These are phyloP conservation scores for Aspergillus taichungensis DNA, from an alignment of 495 filamentous ascomycete species.

Conservation along the genomic window DNA sequence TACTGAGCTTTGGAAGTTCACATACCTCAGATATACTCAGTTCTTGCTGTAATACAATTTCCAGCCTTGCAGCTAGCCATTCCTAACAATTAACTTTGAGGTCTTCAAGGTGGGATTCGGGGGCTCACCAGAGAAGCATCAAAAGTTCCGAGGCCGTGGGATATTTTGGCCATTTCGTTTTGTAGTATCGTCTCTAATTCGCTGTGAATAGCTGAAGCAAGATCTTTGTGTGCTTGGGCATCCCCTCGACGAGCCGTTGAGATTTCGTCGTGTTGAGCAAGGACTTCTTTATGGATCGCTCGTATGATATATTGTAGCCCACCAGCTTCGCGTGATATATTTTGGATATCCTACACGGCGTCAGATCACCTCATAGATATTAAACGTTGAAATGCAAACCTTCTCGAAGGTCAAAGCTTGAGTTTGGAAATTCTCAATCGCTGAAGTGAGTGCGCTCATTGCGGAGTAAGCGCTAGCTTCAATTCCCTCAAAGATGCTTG, in stretches of 20 bases:
- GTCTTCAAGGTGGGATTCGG: background rate
- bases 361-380: background rate
- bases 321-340: constrained; percentile 19
- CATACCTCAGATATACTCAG: constrained; percentile 25
- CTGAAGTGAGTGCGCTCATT: constrained; percentile 11
- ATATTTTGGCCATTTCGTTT: constrained; percentile 17
- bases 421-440: constrained; percentile 16
- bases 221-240: constrained; percentile 16
- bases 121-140: constrained; percentile 23
- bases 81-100: constrained; percentile 13
- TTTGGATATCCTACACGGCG: constrained; percentile 27
- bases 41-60: constrained; percentile 24
- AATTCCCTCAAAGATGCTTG: constrained; percentile 20
- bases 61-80: constrained; percentile 25
- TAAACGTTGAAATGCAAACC: constrained; percentile 11
- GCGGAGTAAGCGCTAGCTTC: constrained; percentile 18
- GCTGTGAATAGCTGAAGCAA: constrained; percentile 20
- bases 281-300: constrained; percentile 25
- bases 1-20: background rate
- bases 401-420: constrained; percentile 22
- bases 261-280: constrained; percentile 18
- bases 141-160: constrained; percentile 21
- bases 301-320: constrained; percentile 23
- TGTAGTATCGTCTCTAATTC: constrained; percentile 21
- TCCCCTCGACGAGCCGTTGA: constrained; percentile 16